Conservation (phyloP, 2,329 filamentous ascomycete species). For the Cladosporium oxysporum region DNA sequence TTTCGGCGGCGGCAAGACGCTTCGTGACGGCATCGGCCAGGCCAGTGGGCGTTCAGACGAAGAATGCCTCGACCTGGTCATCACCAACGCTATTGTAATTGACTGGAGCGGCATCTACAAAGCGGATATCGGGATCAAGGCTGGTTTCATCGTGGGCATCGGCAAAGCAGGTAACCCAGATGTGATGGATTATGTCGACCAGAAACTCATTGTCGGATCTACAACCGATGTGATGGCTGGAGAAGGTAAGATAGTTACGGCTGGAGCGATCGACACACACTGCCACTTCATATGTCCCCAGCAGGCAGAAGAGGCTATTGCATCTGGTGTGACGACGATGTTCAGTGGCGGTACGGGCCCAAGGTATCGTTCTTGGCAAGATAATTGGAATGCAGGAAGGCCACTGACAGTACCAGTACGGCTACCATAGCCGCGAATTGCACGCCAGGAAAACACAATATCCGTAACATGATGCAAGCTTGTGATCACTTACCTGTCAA, state of each 20-base stretch:
- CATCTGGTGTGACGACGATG: constrained; percentile 83
- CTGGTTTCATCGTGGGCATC: constrained; percentile 79
- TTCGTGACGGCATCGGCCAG: constrained; percentile 93
- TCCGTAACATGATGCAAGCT: constrained; percentile 84
- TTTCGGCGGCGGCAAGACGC: constrained; percentile 88
- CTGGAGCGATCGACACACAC: constrained; percentile 82
- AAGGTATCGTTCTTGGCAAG: not conserved
- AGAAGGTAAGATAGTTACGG: constrained; percentile 87
- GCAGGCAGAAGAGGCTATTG: constrained; percentile 76
- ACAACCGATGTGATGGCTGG: constrained; percentile 91
- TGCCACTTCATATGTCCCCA: constrained; percentile 94
- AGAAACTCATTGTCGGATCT: constrained; percentile 76
- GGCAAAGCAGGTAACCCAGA: constrained; percentile 94
- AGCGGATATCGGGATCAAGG: constrained; percentile 87
- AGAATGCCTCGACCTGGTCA: constrained; percentile 75
- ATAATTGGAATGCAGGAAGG: not conserved
- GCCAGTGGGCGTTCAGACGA: constrained; percentile 71
- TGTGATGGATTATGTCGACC: constrained; percentile 81
- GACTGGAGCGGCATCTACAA: constrained; percentile 93
- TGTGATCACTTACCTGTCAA: constrained; percentile 81
- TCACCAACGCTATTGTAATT: constrained; percentile 83
- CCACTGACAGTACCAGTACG: constrained; percentile 56
- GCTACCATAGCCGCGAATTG: constrained; percentile 88
- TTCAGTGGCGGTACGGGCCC: constrained; percentile 87
- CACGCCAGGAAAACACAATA: constrained; percentile 79